Percentiles rank a stretch among this genome's conserved stretches.
phyloP scores from a whole-genome alignment of 805 yeast genomes.

The Cyberlindnera sargentensis region DNA sequence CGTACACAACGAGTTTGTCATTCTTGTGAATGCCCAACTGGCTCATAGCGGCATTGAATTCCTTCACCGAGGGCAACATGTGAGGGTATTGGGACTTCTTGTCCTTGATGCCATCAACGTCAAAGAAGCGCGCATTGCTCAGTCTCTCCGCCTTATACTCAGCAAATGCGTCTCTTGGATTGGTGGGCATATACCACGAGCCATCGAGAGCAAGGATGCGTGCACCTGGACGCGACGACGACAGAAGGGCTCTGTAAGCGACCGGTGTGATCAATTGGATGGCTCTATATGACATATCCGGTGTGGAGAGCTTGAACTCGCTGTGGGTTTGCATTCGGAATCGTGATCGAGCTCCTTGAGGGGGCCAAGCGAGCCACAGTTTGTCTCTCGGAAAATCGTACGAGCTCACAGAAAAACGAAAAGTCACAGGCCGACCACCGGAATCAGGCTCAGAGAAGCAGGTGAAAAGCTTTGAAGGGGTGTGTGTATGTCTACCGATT shows the following conservation, averaged over 20 bases:
- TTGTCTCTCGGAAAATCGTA: too few species aligned
- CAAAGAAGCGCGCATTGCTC: constrained; percentile 65
- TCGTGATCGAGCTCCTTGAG: too few species aligned
- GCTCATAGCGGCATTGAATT: constrained; percentile 47
- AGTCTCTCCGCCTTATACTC: constrained; percentile 57
- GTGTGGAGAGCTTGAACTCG: too few species aligned
- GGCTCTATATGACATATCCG: constrained; percentile 21
- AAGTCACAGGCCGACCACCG: too few species aligned
- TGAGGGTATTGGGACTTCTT: constrained; percentile 68
- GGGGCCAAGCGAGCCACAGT: too few species aligned
- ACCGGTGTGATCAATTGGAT: constrained; percentile 20
- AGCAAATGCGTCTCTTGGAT: constrained; percentile 47
- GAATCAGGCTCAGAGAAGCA: too few species aligned
- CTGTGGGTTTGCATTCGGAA: too few species aligned
- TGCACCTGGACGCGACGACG: constrained; percentile 10
- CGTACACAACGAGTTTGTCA: constrained; percentile 75
- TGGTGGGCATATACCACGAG: constrained; percentile 88
- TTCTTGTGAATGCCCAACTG: constrained; percentile 47
- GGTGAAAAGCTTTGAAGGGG: too few species aligned
- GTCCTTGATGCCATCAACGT: constrained; percentile 65
- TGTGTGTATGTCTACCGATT: too few species aligned
- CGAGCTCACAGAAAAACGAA: too few species aligned
- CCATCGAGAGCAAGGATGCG: constrained; percentile 66
- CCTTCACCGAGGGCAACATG: constrained; percentile 66
- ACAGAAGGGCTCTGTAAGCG: constrained; percentile 18